Evolutionary conservation across 1,139 yeast genomes (phyloP), one percentile per base, ranked within the genome.

Genomic region (Torulaspora pretoriensis): DNA sequence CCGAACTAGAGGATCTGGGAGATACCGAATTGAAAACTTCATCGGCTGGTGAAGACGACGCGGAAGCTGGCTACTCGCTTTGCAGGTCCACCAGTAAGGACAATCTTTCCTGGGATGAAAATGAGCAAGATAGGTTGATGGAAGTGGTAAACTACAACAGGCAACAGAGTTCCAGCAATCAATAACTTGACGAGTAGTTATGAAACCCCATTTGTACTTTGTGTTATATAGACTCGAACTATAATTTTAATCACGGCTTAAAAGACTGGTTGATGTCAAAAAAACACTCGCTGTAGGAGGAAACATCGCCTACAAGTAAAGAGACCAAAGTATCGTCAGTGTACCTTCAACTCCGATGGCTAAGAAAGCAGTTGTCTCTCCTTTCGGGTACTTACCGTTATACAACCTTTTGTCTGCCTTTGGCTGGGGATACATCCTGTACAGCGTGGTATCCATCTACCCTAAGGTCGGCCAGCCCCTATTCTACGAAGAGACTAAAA

Each of bases 331-430:
- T 19, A 5, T 3, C 22, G 22, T 19, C 22, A 19, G 22, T 19
- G 22, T 19, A 19, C 22, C 2, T 2, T 19, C 2, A 30, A 5
- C 12, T 7, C 3, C 22, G 5, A 56, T 56, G 59, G 39, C 56
- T 12, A 56, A 54, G 39, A 45, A 54, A 38, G 25, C 19, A 29
- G 19, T 49, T 5, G 39, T 38, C 5, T 51, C 61, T 12, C 51
- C 55, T 27, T 49, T 51, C 17, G 51, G 59, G 34, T 61, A 59
- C 19, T 51, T 69, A 34, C 63, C 68, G 1, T 42, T 59, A n/a
- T 88, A 87, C 70, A 88, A 89, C 67, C 70, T 76, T n/a, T 51
- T 76, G 9, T 80, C 92, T 6, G 82, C 82, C 0, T 63, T 75
- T 8, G 69, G 84, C 10, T 89, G 96, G 97, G 68, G 71, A 0